Percentiles rank a stretch among this genome's conserved stretches.
Evolutionary conservation across 2,329 filamentous ascomycete genomes (phyloP).

Genomic region (Neofusicoccum laricinum): DNA sequence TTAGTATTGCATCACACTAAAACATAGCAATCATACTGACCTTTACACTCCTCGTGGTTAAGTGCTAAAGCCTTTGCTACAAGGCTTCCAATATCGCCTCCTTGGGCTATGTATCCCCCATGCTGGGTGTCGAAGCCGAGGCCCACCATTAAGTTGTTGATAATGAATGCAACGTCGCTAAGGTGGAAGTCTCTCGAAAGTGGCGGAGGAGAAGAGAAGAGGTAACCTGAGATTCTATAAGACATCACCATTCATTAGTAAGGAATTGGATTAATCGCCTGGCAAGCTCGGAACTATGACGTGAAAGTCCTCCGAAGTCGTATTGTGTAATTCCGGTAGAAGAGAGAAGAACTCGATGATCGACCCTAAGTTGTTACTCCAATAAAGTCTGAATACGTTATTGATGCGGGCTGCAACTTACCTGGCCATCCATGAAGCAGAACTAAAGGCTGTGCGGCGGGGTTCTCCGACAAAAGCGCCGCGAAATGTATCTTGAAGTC

Average conservation of each 20-base stretch:
- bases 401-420: background rate
- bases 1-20: background rate
- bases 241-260: background rate
- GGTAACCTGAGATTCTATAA: background rate
- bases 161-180: slow-evolving; percentile 40
- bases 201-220: slow-evolving; percentile 29
- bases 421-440: slow-evolving; percentile 57
- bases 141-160: slow-evolving; percentile 54
- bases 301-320: background rate
- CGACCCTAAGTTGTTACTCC: background rate
- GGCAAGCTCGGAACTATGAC: background rate
- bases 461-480: slow-evolving; percentile 53
- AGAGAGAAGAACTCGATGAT: background rate
- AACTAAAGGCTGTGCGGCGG: slow-evolving; percentile 51
- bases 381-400: background rate
- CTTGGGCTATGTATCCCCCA: slow-evolving; percentile 51
- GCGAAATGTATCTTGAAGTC: slow-evolving; percentile 52
- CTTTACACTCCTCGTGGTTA: slow-evolving; percentile 48
- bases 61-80: slow-evolving; percentile 41
- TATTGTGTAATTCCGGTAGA: background rate
- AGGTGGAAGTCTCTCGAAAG: slow-evolving; percentile 43
- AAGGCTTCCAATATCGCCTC: slow-evolving; percentile 55
- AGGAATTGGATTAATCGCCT: background rate
- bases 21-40: slow-evolving; percentile 24
- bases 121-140: slow-evolving; percentile 50